These are phyloP conservation scores for Calvatia gigantea DNA, from an alignment of 768 basidiomycete species.

Conservation along the genomic window DNA sequence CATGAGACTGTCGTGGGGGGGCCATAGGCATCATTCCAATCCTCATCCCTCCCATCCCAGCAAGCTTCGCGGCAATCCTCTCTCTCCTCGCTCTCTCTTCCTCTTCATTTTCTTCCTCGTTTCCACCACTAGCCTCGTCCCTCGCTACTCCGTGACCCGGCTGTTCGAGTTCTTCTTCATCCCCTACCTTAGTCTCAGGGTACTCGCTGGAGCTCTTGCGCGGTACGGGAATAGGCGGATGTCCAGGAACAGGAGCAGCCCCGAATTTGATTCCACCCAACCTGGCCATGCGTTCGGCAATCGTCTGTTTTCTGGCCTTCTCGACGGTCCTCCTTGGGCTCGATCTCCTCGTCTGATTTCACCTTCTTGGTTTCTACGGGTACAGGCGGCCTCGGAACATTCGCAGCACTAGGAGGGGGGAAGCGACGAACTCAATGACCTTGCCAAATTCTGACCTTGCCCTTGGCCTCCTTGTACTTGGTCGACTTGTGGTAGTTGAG, in stretches of 20 bases:
- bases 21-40: constrained; percentile 53
- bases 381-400: background rate
- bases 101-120: constrained; percentile 47
- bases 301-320: constrained; percentile 58
- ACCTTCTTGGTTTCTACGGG: constrained; percentile 12
- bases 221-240: constrained; percentile 30
- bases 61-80: constrained; percentile 50
- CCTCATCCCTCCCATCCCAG: constrained; percentile 54
- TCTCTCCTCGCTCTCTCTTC: constrained; percentile 58
- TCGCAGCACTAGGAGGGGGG: constrained; percentile 1
- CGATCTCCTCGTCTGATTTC: constrained; percentile 29
- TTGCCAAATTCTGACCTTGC: no score
- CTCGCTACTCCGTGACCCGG: constrained; percentile 25
- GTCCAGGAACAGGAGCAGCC: constrained; percentile 35
- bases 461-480: no score
- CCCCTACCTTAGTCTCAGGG: constrained; percentile 16
- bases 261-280: constrained; percentile 85
- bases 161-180: constrained; percentile 32
- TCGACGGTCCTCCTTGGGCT: constrained; percentile 41
- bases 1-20: constrained; percentile 29
- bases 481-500: no score
- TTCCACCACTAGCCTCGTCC: constrained; percentile 12
- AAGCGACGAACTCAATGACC: background rate
- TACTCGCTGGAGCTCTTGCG: background rate
- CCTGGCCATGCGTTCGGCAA: constrained; percentile 94